Evolutionary conservation across 2,329 filamentous ascomycete genomes (phyloP).

Genomic region (Fusarium torulosum): DNA sequence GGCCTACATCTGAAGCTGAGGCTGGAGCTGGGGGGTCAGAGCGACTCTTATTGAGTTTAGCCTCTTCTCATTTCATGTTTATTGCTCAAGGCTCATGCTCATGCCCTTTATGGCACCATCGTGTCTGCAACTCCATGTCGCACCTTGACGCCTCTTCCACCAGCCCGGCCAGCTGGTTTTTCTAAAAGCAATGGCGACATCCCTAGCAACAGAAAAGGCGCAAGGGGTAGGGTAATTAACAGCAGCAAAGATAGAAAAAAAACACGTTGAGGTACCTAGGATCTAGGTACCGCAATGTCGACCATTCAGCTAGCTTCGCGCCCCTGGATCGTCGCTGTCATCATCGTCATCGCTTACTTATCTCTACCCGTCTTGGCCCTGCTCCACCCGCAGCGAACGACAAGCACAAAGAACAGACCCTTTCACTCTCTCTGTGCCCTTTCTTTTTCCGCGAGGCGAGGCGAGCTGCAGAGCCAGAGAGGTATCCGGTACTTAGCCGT

Average conservation of each 20-base stretch:
- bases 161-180: slow-evolving; percentile 17
- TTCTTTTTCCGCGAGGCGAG: slow-evolving; percentile 12
- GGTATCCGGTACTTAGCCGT: neutral
- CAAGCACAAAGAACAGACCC: neutral
- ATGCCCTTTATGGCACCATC: slow-evolving; percentile 14
- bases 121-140: slow-evolving; percentile 29
- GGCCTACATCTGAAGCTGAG: slow-evolving; percentile 19
- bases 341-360: slow-evolving; percentile 38
- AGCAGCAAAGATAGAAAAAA: neutral
- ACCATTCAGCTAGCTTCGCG: slow-evolving; percentile 1
- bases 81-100: slow-evolving; percentile 2
- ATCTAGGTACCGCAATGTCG: slow-evolving; percentile 1
- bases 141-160: slow-evolving; percentile 34
- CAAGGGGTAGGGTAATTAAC: neutral
- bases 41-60: slow-evolving; percentile 7
- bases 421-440: slow-evolving; percentile 5
- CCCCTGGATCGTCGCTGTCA: slow-evolving; percentile 39
- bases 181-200: slow-evolving; percentile 4
- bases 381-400: slow-evolving; percentile 31
- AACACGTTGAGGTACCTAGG: neutral
- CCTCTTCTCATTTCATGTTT: slow-evolving; percentile 4
- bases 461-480: neutral
- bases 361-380: slow-evolving; percentile 36
- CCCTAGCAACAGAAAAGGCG: neutral
- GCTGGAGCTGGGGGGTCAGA: slow-evolving; percentile 19